Evolutionary conservation across 345 rosid genomes (phyloP).

Genomic region (Moricandia arvensis): DNA sequence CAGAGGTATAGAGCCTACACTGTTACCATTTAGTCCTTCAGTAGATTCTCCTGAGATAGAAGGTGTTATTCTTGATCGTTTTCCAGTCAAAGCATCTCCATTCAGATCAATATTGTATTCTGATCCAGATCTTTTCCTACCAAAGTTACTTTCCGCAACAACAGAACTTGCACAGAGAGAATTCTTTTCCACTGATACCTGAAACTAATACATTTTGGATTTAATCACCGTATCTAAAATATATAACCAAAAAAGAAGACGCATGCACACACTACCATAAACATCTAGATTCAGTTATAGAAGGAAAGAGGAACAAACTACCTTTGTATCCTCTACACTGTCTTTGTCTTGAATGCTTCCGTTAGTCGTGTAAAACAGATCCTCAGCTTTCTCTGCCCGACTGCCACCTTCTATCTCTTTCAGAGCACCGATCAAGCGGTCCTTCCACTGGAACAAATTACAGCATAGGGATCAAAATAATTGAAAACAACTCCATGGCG

Average conservation of each 20-base stretch:
- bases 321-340: conserved; percentile 47
- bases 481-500: conserved; percentile 7
- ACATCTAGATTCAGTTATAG: conserved; percentile 13
- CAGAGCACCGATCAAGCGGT: conserved; percentile 69
- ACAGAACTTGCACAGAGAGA: conserved; percentile 39
- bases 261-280: conserved; percentile 10
- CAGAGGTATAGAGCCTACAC: conserved; percentile 41
- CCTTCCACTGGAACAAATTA: conserved; percentile 75
- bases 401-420: conserved; percentile 67
- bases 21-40: conserved; percentile 46
- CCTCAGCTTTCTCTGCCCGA: conserved; percentile 45
- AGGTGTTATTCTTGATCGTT: conserved; percentile 63
- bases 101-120: conserved; percentile 49
- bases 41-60: conserved; percentile 60
- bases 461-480: conserved; percentile 7
- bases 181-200: conserved; percentile 55
- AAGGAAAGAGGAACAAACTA: conserved; percentile 37
- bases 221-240: conserved; percentile 3
- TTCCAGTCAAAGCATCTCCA: conserved; percentile 55
- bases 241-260: background rate
- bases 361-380: conserved; percentile 47
- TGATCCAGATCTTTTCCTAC: conserved; percentile 69
- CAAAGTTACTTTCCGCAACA: conserved; percentile 39
- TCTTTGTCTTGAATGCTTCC: conserved; percentile 53
- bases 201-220: conserved; percentile 26